Evolutionary conservation across 192 early-diverging fungal genomes (phyloP).

Genomic region (Anaeromyces robustus): DNA sequence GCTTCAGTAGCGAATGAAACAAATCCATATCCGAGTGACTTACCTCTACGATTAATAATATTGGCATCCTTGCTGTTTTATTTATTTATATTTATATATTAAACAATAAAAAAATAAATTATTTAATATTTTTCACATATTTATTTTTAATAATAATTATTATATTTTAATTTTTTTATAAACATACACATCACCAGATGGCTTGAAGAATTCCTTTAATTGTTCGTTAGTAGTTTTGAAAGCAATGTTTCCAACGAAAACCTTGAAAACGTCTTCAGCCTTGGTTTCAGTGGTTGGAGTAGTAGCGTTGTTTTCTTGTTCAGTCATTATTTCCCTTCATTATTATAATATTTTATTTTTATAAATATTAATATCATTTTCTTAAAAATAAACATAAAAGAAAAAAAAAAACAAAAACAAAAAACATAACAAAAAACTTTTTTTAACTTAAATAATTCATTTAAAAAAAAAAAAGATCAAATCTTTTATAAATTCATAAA

Average conservation of each 20-base stretch:
- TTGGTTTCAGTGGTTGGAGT: constrained; percentile 6
- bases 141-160: constrained; percentile 4
- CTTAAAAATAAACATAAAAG: too few species aligned
- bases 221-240: constrained; percentile 71
- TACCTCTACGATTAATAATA: constrained; percentile 62
- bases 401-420: too few species aligned
- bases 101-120: not conserved
- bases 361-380: too few species aligned
- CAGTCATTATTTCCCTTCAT: not conserved
- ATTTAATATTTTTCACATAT: constrained; percentile 1
- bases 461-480: too few species aligned
- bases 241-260: constrained; percentile 90
- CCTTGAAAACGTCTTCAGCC: constrained; percentile 31
- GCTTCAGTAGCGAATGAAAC: constrained; percentile 62
- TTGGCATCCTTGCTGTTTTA: constrained; percentile 45
- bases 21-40: constrained; percentile 90
- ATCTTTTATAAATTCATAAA: too few species aligned
- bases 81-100: too few species aligned
- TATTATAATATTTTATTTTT: not conserved
- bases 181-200: constrained; percentile 61
- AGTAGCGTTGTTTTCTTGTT: not conserved
- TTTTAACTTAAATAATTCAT: too few species aligned
- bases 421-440: too few species aligned
- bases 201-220: constrained; percentile 58
- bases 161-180: not conserved